phyloP scores from a whole-genome alignment of 192 early-diverging fungal species.

The Coemansia sp. region DNA sequence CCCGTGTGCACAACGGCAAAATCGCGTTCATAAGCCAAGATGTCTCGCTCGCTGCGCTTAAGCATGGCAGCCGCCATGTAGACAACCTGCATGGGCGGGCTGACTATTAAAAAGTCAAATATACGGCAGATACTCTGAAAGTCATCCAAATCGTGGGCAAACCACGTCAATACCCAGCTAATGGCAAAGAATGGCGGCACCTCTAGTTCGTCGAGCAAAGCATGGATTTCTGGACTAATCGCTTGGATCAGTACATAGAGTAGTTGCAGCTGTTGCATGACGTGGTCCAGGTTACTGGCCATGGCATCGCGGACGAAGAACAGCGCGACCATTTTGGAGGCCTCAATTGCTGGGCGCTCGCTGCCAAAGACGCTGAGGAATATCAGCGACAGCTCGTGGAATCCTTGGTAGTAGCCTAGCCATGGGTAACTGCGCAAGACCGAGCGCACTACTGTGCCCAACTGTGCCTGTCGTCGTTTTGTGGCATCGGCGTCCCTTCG shows the following conservation, averaged over 20 bases:
- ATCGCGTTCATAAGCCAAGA: constrained; percentile 39
- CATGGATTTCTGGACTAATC: constrained; percentile 31
- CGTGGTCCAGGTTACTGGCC: constrained; percentile 36
- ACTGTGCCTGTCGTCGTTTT: constrained; percentile 52
- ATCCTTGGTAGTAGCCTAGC: constrained; percentile 70
- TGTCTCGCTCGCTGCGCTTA: constrained; percentile 14
- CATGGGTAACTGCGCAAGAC: constrained; percentile 59
- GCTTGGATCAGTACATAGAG: constrained; percentile 30
- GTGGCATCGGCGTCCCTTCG: constrained; percentile 28
- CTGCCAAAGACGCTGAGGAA: constrained; percentile 59
- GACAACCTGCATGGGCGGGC: constrained; percentile 60
- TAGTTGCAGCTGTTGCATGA: constrained; percentile 36
- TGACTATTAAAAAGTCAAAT: constrained; percentile 64
- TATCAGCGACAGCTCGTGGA: constrained; percentile 52
- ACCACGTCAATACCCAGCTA: constrained; percentile 77
- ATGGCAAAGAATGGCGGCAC: constrained; percentile 68
- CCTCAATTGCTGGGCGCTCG: constrained; percentile 54
- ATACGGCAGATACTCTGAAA: constrained; percentile 56
- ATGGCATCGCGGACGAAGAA: constrained; percentile 55
- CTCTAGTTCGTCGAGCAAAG: constrained; percentile 34
- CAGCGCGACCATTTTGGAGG: constrained; percentile 56
- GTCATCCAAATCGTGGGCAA: constrained; percentile 62
- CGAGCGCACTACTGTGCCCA: constrained; percentile 47
- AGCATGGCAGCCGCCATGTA: constrained; percentile 62
- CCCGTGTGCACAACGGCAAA: constrained; percentile 42